Percentiles rank a stretch among this genome's conserved stretches.
phyloP scores from a whole-genome alignment of 228 moss, liverwort and hornwort species.

The Sphagnum fallax region DNA sequence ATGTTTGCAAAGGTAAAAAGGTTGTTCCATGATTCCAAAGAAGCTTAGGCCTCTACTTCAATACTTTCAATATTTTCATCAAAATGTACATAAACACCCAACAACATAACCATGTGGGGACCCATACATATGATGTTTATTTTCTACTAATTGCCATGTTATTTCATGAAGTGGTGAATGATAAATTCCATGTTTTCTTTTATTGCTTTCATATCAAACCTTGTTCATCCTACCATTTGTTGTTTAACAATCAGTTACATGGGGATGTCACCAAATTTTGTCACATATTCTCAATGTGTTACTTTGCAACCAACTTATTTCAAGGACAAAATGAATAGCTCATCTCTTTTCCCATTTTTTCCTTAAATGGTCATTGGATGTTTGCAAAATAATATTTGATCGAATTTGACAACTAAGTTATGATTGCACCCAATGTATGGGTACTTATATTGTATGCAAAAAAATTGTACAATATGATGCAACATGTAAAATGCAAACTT shows the following conservation, averaged over 20 bases:
- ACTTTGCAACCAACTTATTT: neutral
- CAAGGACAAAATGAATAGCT: neutral
- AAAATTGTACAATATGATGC: constrained; percentile 38
- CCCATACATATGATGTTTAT: neutral
- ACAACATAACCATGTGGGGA: constrained; percentile 31
- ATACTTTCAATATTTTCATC: constrained; percentile 56
- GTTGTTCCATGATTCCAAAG: constrained; percentile 29
- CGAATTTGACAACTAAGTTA: no score
- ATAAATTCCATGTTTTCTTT: no score
- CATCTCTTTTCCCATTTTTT: neutral
- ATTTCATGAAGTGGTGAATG: no score
- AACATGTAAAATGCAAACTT: constrained; percentile 42
- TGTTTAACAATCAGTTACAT: neutral
- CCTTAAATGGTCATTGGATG: neutral
- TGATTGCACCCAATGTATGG: neutral
- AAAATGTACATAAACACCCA: constrained; percentile 54
- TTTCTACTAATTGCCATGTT: neutral
- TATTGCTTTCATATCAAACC: no score
- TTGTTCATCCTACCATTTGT: no score
- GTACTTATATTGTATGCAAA: constrained; percentile 37
- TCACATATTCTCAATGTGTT: neutral
- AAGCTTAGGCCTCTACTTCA: constrained; percentile 36
- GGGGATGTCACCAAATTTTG: neutral
- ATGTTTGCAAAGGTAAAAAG: constrained; percentile 48
- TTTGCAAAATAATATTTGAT: no score